Evolutionary conservation across 495 filamentous ascomycete species (phyloP).

Genomic region (Aspergillus panamensis): DNA sequence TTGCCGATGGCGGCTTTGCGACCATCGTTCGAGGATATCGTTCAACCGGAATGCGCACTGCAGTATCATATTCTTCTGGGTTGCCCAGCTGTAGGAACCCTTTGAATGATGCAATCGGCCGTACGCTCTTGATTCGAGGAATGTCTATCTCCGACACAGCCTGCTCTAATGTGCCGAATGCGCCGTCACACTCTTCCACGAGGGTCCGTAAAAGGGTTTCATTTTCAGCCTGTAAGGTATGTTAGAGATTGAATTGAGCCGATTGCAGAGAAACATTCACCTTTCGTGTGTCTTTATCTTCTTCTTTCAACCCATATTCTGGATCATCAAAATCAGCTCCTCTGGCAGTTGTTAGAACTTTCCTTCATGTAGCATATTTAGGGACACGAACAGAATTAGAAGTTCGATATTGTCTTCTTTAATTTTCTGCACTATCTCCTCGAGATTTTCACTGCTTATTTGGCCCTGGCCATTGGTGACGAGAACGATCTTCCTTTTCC

Average conservation of each 20-base stretch:
- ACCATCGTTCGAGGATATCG: conserved; percentile 81
- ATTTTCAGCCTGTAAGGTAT: conserved; percentile 52
- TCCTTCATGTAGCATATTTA: background rate
- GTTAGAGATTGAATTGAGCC: conserved; percentile 5
- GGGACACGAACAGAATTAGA: conserved; percentile 63
- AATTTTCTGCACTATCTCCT: conserved; percentile 65
- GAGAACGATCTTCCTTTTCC: conserved; percentile 73
- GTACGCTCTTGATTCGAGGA: conserved; percentile 69
- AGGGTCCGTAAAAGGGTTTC: conserved; percentile 63
- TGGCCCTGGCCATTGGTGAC: conserved; percentile 73
- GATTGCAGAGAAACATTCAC: conserved; percentile 26
- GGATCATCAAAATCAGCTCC: conserved; percentile 93
- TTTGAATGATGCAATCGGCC: conserved; percentile 72
- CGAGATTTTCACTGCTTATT: conserved; percentile 62
- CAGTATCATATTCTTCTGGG: conserved; percentile 65
- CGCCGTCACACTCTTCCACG: conserved; percentile 60
- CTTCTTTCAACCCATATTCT: conserved; percentile 89
- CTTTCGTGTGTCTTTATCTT: conserved; percentile 74
- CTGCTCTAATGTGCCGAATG: conserved; percentile 79
- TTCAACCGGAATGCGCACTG: conserved; percentile 80
- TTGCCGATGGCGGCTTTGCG: conserved; percentile 70
- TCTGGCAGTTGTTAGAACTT: conserved; percentile 47
- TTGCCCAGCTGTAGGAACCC: conserved; percentile 81
- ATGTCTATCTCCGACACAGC: conserved; percentile 73
- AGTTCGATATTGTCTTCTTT: conserved; percentile 74